phyloP scores from a whole-genome alignment of 2,329 filamentous ascomycete species.

The Ophiostoma triangulosporum region DNA sequence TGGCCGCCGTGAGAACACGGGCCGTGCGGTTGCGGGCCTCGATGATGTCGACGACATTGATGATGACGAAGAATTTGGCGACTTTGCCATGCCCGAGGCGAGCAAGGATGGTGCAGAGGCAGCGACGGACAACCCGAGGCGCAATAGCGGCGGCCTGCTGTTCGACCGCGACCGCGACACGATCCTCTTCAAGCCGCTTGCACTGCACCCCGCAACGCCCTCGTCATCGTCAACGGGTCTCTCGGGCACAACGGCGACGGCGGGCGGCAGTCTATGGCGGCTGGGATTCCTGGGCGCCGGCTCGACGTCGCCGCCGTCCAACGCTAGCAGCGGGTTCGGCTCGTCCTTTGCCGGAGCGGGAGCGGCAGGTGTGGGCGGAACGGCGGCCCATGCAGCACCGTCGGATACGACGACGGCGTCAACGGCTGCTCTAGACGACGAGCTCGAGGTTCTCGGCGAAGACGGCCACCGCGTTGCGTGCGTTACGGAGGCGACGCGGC shows the following conservation, averaged over 20 bases:
- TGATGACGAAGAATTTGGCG: conserved; percentile 53
- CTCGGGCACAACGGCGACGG: not conserved
- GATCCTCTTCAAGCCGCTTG: conserved; percentile 40
- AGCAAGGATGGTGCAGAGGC: conserved; percentile 14
- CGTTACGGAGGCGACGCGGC: conserved; percentile 37
- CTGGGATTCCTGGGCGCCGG: conserved; percentile 19
- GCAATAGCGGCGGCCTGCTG: conserved; percentile 5
- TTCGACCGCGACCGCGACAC: conserved; percentile 23
- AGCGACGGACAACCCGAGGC: conserved; percentile 9
- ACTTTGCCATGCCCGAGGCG: conserved; percentile 52
- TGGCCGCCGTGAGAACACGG: conserved; percentile 27
- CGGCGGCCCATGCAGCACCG: not conserved
- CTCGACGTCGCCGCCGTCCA: not conserved
- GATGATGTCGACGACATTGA: conserved; percentile 24
- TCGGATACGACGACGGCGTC: not conserved
- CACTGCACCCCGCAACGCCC: conserved; percentile 32
- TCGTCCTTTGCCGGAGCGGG: conserved; percentile 1
- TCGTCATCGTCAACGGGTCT: not conserved
- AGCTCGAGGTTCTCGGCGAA: conserved; percentile 22
- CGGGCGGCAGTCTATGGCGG: conserved; percentile 29
- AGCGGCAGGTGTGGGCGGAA: too few species aligned
- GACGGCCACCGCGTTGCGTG: conserved; percentile 30
- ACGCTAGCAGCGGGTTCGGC: not conserved
- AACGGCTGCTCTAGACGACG: conserved; percentile 3
- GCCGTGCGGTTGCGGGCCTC: conserved; percentile 31